Base-by-base conservation (phyloP, 169 alveolate species). In the Plasmodium gaboni region DNA sequence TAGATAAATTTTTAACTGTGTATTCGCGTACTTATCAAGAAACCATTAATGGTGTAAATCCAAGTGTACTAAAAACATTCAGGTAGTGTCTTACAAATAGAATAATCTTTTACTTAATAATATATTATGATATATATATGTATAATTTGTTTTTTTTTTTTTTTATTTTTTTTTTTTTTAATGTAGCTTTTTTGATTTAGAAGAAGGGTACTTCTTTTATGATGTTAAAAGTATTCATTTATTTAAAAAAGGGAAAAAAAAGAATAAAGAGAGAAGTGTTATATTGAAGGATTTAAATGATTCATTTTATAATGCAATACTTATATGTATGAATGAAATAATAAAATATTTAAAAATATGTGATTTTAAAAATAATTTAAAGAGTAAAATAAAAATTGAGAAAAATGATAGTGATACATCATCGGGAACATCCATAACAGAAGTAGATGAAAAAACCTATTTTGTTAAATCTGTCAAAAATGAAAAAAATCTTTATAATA, bases 271-370 rank as follows among this genome's bases (percentile, higher is more conserved):
- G 17, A 80, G 59, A 65, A 51, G 46, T 1, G 51, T 68, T 12
- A 68, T 80, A 46, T 19, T 80, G 67, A 80, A 50, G 59, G 90
- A 74, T 32, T 60, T 80, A 19, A 80, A 68, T 28, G 90, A 68
- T 55, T 68, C 55, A 60, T 80, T 80, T 72, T 80, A 53, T 67
- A 80, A 80, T 28, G 80, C 90, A 32, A 80, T 80, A 68, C 59
- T 80, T 48, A 61, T 80, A 10, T 80, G 90, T 80, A 68, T 80
- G 90, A 55, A 80, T 48, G 90, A 80, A 67, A 80, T 69, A 57
- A 72, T 63, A 51, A 28, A 22, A 19, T 80, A 80, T 44, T 68
- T 80, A 38, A 80, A 68, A 53, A 46, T 68, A 53, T 19, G 13
- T 61, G 69, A 80, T 32, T 68, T 26, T 10, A 28, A 68, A 60